Percentiles rank a stretch among this genome's conserved stretches.
phyloP scores from a whole-genome alignment of 2,329 filamentous ascomycete genomes.

The Exophiala mesophila region DNA sequence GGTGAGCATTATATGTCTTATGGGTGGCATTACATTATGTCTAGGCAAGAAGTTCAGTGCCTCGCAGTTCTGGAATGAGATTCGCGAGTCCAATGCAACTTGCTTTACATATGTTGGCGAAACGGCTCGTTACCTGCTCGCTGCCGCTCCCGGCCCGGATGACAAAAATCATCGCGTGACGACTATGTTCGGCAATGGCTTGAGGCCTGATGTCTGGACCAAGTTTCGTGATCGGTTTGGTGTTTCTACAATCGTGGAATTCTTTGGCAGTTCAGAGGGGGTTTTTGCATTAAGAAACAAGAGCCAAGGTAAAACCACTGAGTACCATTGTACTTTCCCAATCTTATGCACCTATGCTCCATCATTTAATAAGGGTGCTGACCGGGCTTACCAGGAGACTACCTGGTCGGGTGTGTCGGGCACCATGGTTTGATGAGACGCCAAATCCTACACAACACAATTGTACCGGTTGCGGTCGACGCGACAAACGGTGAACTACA shows the following conservation, averaged over 20 bases:
- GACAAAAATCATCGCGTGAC: constrained; percentile 41
- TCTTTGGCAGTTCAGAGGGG: constrained; percentile 72
- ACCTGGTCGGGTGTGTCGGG: background rate
- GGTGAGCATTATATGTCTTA: constrained; percentile 52
- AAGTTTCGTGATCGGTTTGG: constrained; percentile 35
- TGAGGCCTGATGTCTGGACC: constrained; percentile 44
- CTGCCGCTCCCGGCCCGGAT: constrained; percentile 36
- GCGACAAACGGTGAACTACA: background rate
- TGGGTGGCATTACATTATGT: constrained; percentile 60
- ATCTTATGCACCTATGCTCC: too few species aligned
- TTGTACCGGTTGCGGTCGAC: background rate
- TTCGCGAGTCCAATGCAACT: constrained; percentile 62
- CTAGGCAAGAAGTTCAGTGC: constrained; percentile 72
- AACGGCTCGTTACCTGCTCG: constrained; percentile 67
- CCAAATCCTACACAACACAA: background rate
- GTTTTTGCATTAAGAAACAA: constrained; percentile 46
- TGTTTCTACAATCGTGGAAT: constrained; percentile 56
- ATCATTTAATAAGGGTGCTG: too few species aligned
- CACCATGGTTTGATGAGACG: background rate
- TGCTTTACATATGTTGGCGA: constrained; percentile 74
- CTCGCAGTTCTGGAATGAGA: constrained; percentile 65
- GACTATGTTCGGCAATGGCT: constrained; percentile 42
- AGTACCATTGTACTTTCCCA: too few species aligned
- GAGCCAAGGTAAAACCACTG: background rate
- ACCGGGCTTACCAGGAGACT: too few species aligned